Evolutionary conservation across 2,329 filamentous ascomycete genomes (phyloP).

Genomic region (Aspergillus sp.): DNA sequence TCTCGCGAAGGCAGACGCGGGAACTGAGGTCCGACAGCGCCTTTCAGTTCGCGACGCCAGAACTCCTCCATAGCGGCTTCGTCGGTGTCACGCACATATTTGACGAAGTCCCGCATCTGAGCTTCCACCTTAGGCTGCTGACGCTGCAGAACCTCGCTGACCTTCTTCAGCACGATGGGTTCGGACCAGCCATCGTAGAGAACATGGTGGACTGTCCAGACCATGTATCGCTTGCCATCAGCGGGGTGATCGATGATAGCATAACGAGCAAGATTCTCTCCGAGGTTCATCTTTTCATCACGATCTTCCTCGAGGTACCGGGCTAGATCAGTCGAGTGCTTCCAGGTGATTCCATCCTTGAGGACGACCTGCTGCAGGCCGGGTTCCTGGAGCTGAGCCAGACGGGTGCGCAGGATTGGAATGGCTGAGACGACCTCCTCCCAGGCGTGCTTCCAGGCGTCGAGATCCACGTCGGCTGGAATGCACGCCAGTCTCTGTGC

Average conservation of each 20-base stretch:
- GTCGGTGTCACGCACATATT: slow-evolving; percentile 48
- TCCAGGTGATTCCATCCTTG: slow-evolving; percentile 36
- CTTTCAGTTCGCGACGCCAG: slow-evolving; percentile 51
- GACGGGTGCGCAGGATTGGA: slow-evolving; percentile 50
- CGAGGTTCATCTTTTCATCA: slow-evolving; percentile 35
- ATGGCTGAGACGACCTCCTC: slow-evolving; percentile 41
- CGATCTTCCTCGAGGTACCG: slow-evolving; percentile 31
- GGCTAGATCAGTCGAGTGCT: slow-evolving; percentile 22
- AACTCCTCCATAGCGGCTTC: slow-evolving; percentile 45
- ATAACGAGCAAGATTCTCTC: slow-evolving; percentile 39
- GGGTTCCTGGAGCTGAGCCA: slow-evolving; percentile 39
- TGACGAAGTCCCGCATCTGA: slow-evolving; percentile 53
- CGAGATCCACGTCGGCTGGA: slow-evolving; percentile 35
- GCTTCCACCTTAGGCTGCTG: slow-evolving; percentile 20
- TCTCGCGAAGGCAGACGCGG: slow-evolving; percentile 52
- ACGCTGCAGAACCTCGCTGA: slow-evolving; percentile 29
- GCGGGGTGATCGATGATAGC: slow-evolving; percentile 31
- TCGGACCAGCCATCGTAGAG: slow-evolving; percentile 54
- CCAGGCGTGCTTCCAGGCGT: slow-evolving; percentile 48
- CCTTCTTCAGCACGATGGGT: slow-evolving; percentile 39
- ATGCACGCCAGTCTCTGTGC: slow-evolving; percentile 47
- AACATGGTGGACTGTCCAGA: slow-evolving; percentile 55
- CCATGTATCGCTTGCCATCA: slow-evolving; percentile 40
- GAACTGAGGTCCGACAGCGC: slow-evolving; percentile 52
- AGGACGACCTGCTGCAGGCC: slow-evolving; percentile 42